Evolutionary conservation across 257 asterid genomes (phyloP), one percentile per base, ranked within the genome.

Genomic region (Plectranthus barbatus): DNA sequence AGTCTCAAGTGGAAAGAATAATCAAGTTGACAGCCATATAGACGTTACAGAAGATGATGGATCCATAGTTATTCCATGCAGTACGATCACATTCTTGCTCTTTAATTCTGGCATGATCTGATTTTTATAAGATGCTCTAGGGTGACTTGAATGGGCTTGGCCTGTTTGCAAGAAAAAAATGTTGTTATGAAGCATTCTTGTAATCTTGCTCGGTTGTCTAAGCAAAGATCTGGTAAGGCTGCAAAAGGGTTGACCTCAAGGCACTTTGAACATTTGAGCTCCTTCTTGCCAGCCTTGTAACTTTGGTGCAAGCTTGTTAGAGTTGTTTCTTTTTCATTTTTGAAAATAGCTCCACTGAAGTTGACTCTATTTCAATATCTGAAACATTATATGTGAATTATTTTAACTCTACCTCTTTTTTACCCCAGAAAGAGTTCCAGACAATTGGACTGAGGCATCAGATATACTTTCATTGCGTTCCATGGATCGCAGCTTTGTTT

Each of bases 11-110:
- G 88, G 76, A 68, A 84, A 53, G 55, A 60, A 45, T 54, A 70
- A 72, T 64, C 74, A 66, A 36, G 78, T 72, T 41, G 80, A 73
- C 74, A 79, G 78, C 73, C 96, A 93, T 70, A 70, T 73, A 15
- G 96, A 93, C 49, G 97, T 93, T 72, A 68, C 74, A 42, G 95
- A 90, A 69, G 87, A 85, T 15, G 79, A 81, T 59, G 97, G 99
- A 67, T 81, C 80, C 77, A 81, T 90, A 48, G 74, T 83, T 36
- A 86, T 90, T 62, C 99, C 97, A 34, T 58, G 64, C 68, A 78
- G 97, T 93, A 87, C 18, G 79, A 9, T 59, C 72, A 65, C 67
- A 49, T 59, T 51, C 75, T 62, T 67, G 41, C 45, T 66, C 72
- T 64, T 64, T 62, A 15, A 20, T 57, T 40, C 46, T 77, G 45